These are phyloP conservation scores for Trichoderma sp. DNA, from an alignment of 2,329 filamentous ascomycete species.

Conservation along the genomic window DNA sequence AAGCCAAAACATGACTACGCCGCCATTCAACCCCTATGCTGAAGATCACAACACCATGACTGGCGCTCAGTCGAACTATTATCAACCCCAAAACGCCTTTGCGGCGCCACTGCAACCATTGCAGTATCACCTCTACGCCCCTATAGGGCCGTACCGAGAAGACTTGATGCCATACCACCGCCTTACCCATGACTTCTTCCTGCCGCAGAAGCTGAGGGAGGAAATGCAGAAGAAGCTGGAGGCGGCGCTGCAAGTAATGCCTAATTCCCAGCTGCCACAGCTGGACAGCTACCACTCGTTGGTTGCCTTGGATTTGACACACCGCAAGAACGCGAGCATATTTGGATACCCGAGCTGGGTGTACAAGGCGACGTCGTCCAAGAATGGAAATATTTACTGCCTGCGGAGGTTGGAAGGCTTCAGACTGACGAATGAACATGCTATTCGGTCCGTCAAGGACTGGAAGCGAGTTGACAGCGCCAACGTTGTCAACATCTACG, in stretches of 20 bases:
- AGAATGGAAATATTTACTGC: slow-evolving; percentile 85
- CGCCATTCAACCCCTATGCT: slow-evolving; percentile 72
- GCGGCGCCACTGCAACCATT: slow-evolving; percentile 59
- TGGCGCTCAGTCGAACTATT: slow-evolving; percentile 61
- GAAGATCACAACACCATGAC: slow-evolving; percentile 63
- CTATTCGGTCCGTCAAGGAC: slow-evolving; percentile 78
- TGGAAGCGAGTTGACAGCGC: slow-evolving; percentile 85
- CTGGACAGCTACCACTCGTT: slow-evolving; percentile 91
- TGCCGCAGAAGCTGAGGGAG: slow-evolving; percentile 80
- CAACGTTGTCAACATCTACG: slow-evolving; percentile 80
- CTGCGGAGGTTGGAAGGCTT: slow-evolving; percentile 85
- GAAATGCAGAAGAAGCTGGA: slow-evolving; percentile 87
- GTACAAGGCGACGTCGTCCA: slow-evolving; percentile 87
- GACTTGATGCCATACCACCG: slow-evolving; percentile 82
- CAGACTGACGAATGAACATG: slow-evolving; percentile 81
- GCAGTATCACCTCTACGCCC: slow-evolving; percentile 91
- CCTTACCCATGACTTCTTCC: slow-evolving; percentile 85
- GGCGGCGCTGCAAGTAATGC: slow-evolving; percentile 78
- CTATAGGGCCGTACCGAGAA: slow-evolving; percentile 76
- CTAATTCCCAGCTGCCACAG: slow-evolving; percentile 69
- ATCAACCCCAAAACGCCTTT: slow-evolving; percentile 55
- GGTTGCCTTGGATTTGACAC: slow-evolving; percentile 79
- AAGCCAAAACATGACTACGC: slow-evolving; percentile 46
- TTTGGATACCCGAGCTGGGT: slow-evolving; percentile 93
- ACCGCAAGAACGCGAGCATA: slow-evolving; percentile 71